A percentile compares a stretch with the other conserved stretches of the same genome.
phyloP scores from a whole-genome alignment of 2,329 filamentous ascomycete species.

The Cordyceps farinosa region DNA sequence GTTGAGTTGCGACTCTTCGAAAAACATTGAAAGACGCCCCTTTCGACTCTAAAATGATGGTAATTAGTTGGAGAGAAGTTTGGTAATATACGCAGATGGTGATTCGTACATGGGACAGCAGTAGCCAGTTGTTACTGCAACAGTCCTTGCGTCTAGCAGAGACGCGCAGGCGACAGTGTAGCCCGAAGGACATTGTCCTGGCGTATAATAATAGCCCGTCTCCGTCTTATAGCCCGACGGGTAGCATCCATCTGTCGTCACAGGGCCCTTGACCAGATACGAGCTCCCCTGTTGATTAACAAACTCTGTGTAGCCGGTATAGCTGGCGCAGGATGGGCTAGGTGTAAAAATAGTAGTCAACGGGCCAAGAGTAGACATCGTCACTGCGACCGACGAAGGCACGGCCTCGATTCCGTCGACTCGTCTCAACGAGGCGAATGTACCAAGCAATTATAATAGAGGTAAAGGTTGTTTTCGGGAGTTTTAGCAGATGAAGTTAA shows the following conservation, averaged over 20 bases:
- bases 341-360: constrained; percentile 3
- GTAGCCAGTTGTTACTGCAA: not conserved
- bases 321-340: not conserved
- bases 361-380: not conserved
- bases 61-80: not conserved
- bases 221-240: not conserved
- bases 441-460: too few species aligned
- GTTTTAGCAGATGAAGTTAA: not conserved
- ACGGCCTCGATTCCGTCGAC: too few species aligned
- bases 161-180: not conserved
- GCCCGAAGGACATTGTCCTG: not conserved
- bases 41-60: not conserved
- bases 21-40: not conserved
- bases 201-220: not conserved
- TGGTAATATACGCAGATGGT: too few species aligned
- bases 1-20: not conserved
- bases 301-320: constrained; percentile 4
- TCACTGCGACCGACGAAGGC: not conserved
- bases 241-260: constrained; percentile 4
- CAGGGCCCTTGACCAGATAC: not conserved
- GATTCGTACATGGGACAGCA: constrained; percentile 4
- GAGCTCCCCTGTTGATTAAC: not conserved
- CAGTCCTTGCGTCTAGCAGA: not conserved
- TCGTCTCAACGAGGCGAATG: not conserved
- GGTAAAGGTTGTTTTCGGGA: too few species aligned